A percentile compares a stretch with the other conserved stretches of the same genome.
These are phyloP conservation scores for Kluyveromyces starmeri DNA, from an alignment of 805 yeast genomes.

Conservation along the genomic window DNA sequence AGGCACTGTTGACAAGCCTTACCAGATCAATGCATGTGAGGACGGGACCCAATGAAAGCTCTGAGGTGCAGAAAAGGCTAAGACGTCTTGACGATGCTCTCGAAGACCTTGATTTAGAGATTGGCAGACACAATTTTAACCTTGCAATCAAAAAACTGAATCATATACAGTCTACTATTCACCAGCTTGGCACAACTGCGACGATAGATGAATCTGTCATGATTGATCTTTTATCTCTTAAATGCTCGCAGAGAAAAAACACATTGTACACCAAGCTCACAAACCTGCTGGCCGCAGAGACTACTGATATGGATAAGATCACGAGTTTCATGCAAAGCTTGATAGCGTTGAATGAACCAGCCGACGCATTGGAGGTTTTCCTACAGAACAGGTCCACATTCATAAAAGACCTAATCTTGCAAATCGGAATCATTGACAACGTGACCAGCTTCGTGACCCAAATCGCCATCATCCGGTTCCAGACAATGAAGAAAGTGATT, in stretches of 20 bases:
- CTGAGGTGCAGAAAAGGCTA: constrained; percentile 36
- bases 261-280: constrained; percentile 29
- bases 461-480: constrained; percentile 54
- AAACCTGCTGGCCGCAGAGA: constrained; percentile 26
- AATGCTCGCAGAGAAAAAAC: constrained; percentile 27
- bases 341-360: constrained; percentile 35
- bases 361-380: constrained; percentile 40
- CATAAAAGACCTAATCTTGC: constrained; percentile 39
- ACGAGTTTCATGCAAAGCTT: constrained; percentile 25
- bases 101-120: constrained; percentile 60
- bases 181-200: constrained; percentile 10
- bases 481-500: constrained; percentile 50
- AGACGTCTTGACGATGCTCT: constrained; percentile 49
- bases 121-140: constrained; percentile 51
- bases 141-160: constrained; percentile 32
- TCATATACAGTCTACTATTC: constrained; percentile 28
- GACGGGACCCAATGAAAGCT: constrained; percentile 42
- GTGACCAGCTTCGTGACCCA: constrained; percentile 56
- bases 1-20: constrained; percentile 33
- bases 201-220: constrained; percentile 24
- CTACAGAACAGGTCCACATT: constrained; percentile 39
- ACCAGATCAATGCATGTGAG: constrained; percentile 55
- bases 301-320: constrained; percentile 22
- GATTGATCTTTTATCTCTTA: constrained; percentile 29
- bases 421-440: constrained; percentile 38